A percentile compares a stretch with the other conserved stretches of the same genome.
Conservation (phyloP, 192 early-diverging fungal genomes). For the Linnemannia zychae region DNA sequence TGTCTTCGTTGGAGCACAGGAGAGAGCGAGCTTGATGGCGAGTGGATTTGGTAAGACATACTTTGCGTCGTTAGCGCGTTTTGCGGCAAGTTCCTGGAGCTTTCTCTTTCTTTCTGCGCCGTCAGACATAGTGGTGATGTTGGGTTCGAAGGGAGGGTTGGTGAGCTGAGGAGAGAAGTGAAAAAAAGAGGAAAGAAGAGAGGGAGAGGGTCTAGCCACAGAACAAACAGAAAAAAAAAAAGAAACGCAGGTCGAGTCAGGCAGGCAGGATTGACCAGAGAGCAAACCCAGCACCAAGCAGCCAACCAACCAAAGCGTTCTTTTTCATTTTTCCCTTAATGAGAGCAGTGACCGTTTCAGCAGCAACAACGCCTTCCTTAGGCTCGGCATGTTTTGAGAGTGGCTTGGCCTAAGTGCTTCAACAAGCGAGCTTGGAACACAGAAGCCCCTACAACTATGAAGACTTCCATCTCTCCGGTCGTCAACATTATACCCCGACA, state of each 20-base stretch:
- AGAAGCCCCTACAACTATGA: not conserved
- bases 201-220: slow-evolving; percentile 4
- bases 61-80: slow-evolving; percentile 33
- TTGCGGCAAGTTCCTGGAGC: slow-evolving; percentile 44
- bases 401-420: not conserved
- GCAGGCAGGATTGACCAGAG: no score
- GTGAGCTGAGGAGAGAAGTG: slow-evolving; percentile 1
- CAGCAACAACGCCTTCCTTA: not conserved
- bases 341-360: not conserved
- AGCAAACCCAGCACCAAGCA: no score
- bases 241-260: not conserved
- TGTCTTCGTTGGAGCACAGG: not conserved
- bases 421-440: no score
- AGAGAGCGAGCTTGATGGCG: no score
- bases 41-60: slow-evolving; percentile 12
- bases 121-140: slow-evolving; percentile 38
- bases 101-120: slow-evolving; percentile 44
- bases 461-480: not conserved
- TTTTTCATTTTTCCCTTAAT: not conserved
- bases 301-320: not conserved
- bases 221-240: not conserved
- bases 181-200: not conserved
- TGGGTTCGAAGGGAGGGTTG: not conserved
- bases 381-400: not conserved
- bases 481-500: not conserved